Percentiles rank a stretch among this genome's conserved stretches.
Evolutionary conservation across 345 rosid genomes (phyloP).

Genomic region (Atalantia buxifolia): DNA sequence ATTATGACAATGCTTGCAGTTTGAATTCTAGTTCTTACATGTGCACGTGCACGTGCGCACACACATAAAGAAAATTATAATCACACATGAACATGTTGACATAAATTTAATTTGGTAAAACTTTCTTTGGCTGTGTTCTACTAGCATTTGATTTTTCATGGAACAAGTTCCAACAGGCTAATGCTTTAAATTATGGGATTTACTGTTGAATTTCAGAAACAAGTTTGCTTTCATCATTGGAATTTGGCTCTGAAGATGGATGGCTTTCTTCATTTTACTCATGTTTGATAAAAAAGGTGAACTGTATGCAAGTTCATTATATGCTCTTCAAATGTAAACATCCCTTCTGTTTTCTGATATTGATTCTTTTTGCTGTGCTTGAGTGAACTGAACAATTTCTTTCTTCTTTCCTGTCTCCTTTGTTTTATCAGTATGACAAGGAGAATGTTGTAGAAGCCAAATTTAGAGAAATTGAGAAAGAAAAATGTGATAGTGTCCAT

Average conservation of each 20-base stretch:
- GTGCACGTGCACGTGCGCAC: background rate
- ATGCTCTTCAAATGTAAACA: background rate
- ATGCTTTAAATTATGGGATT: too few relatives aligned
- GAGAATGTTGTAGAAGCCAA: slow-evolving; percentile 66
- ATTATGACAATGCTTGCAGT: background rate
- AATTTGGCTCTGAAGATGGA: too few relatives aligned
- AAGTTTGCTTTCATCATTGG: too few relatives aligned
- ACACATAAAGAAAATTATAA: too few relatives aligned
- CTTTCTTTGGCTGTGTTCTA: too few relatives aligned
- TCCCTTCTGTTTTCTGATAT: slow-evolving; percentile 2
- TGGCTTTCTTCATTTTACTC: too few relatives aligned
- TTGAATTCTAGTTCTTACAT: background rate
- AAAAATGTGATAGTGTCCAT: slow-evolving; percentile 44
- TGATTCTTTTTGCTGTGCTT: background rate
- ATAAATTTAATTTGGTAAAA: too few relatives aligned
- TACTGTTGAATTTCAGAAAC: too few relatives aligned
- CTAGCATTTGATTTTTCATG: too few relatives aligned
- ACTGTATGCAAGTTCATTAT: background rate
- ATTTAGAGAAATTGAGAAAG: slow-evolving; percentile 79
- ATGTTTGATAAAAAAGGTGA: slow-evolving; percentile 87
- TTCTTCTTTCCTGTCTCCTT: background rate
- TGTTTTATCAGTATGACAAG: slow-evolving; percentile 60
- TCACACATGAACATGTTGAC: too few relatives aligned
- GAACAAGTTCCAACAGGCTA: too few relatives aligned
- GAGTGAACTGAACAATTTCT: slow-evolving; percentile 19